These are phyloP conservation scores for Oryza australiensis DNA, from an alignment of 176 grass and related monocot species.

Conservation along the genomic window DNA sequence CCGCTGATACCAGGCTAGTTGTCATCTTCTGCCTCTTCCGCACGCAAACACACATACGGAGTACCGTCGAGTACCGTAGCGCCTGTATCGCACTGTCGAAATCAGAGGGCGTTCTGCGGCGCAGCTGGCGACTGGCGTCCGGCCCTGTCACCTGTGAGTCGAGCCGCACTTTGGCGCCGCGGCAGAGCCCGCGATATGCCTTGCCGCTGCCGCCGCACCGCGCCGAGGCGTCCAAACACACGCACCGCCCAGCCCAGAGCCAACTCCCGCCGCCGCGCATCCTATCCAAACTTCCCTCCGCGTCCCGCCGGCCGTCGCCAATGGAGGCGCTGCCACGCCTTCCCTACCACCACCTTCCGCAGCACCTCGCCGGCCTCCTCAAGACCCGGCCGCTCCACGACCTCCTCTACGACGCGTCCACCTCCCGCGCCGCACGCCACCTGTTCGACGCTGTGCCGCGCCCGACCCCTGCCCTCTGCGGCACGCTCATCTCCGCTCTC, in stretches of 20 bases:
- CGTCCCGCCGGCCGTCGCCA: neutral
- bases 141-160: neutral
- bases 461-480: slow-evolving; percentile 47
- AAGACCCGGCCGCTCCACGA: slow-evolving; percentile 49
- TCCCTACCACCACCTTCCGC: slow-evolving; percentile 19
- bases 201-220: slow-evolving; percentile 12
- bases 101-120: neutral
- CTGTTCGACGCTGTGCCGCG: slow-evolving; percentile 66
- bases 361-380: slow-evolving; percentile 39
- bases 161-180: neutral
- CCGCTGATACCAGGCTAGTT: too few species aligned
- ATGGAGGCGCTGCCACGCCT: slow-evolving; percentile 43
- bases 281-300: neutral
- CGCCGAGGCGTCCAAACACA: slow-evolving; percentile 18
- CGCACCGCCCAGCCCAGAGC: neutral
- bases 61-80: too few species aligned
- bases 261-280: neutral
- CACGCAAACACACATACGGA: too few species aligned
- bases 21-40: too few species aligned
- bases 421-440: slow-evolving; percentile 46
- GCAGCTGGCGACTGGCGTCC: neutral
- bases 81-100: too few species aligned
- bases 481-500: slow-evolving; percentile 45
- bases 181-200: slow-evolving; percentile 18
- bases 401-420: slow-evolving; percentile 42